phyloP scores from a whole-genome alignment of 768 basidiomycete species.

The Phaffia tasmanica region DNA sequence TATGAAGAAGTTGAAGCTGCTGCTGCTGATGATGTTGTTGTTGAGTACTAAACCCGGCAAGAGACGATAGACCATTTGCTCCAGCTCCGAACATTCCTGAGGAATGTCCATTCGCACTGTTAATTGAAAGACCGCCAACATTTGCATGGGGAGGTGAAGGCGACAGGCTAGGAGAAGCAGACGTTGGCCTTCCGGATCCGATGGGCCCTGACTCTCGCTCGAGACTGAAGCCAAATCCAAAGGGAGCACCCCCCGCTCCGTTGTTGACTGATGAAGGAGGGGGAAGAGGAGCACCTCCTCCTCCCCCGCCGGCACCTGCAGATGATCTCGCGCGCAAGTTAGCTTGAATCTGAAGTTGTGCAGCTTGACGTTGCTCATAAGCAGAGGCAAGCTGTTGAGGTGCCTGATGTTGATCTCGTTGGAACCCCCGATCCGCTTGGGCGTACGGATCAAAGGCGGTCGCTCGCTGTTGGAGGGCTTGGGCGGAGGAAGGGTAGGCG shows the following conservation, averaged over 20 bases:
- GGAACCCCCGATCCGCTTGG: conserved; percentile 17
- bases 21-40: not conserved
- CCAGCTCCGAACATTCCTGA: not conserved
- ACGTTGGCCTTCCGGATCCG: not conserved
- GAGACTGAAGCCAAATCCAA: conserved; percentile 18
- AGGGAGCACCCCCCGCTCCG: conserved; percentile 11
- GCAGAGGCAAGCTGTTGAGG: conserved; percentile 25
- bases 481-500: not conserved
- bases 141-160: not conserved
- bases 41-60: not conserved
- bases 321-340: conserved; percentile 21
- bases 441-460: conserved; percentile 14
- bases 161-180: not conserved
- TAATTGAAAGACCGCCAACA: not conserved
- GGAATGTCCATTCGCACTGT: not conserved
- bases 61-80: not conserved
- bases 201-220: conserved; percentile 5
- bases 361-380: conserved; percentile 22
- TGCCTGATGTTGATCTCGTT: conserved; percentile 12
- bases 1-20: not conserved
- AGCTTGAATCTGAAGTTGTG: conserved; percentile 24
- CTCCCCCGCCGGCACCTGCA: not conserved
- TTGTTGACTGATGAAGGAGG: conserved; percentile 10
- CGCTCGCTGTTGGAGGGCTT: conserved; percentile 9
- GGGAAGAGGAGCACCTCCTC: conserved; percentile 1